These are phyloP conservation scores for Acacia concinna DNA, from an alignment of 331 rosid genomes.

Conservation along the genomic window DNA sequence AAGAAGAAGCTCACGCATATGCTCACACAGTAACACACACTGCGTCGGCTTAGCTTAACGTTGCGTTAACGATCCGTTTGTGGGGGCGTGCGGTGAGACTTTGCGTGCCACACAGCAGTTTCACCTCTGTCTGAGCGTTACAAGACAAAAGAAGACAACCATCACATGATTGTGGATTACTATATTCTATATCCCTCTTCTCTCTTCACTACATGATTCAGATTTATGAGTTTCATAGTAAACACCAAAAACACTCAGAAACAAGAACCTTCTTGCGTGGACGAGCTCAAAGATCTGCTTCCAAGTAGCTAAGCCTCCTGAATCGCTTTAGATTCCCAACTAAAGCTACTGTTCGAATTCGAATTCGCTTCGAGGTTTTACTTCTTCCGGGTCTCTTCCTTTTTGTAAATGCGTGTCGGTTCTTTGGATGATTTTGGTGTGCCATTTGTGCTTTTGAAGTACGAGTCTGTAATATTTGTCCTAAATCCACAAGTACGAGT, in stretches of 20 bases:
- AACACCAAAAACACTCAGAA: not conserved
- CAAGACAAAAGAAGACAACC: conserved; percentile 33
- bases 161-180: conserved; percentile 35
- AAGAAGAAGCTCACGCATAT: not conserved
- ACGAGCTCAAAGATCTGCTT: conserved; percentile 33
- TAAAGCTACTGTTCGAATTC: not conserved
- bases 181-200: not conserved
- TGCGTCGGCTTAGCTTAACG: not conserved
- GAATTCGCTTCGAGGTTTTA: not conserved
- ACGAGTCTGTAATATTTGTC: not conserved
- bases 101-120: conserved; percentile 7
- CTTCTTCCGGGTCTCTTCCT: conserved; percentile 8
- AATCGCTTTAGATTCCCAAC: not conserved
- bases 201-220: not conserved
- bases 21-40: not conserved
- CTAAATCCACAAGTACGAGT: not conserved
- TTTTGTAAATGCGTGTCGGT: conserved; percentile 15
- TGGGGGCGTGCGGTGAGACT: not conserved
- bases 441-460: not conserved
- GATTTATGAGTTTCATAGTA: not conserved
- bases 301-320: conserved; percentile 21
- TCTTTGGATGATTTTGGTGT: not conserved
- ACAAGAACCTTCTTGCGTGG: conserved; percentile 13
- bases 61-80: conserved; percentile 30
- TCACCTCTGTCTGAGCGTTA: conserved; percentile 18